A percentile compares a stretch with the other conserved stretches of the same genome.
These are phyloP conservation scores for Hymenoscyphus fraxineus DNA, from an alignment of 2,329 filamentous ascomycete genomes.

Conservation along the genomic window DNA sequence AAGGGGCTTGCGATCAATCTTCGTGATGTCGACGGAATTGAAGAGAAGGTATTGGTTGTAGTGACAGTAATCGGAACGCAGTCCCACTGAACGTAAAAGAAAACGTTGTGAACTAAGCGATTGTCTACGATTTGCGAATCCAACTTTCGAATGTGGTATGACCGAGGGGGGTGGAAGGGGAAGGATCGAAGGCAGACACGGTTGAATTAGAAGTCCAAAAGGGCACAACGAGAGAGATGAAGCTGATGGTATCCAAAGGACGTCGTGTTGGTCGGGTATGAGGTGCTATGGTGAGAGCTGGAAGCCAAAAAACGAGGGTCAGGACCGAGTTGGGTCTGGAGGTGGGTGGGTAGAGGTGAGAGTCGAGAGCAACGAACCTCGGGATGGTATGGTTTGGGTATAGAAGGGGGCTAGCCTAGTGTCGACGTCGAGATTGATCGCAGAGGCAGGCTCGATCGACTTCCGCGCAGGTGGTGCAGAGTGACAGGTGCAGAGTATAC, in stretches of 20 bases:
- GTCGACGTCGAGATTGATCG: neutral
- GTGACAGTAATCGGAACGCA: conserved; percentile 12
- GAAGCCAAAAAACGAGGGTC: neutral
- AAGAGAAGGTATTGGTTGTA: conserved; percentile 5
- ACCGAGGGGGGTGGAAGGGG: neutral
- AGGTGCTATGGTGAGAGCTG: neutral
- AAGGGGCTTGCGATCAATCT: neutral
- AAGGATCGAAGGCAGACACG: neutral
- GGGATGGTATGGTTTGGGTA: neutral
- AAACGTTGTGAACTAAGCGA: neutral
- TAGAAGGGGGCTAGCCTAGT: too few species aligned
- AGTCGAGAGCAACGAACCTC: neutral
- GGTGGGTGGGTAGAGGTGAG: neutral
- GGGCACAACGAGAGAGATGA: neutral
- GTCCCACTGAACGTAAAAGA: conserved; percentile 1
- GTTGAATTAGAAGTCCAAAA: conserved; percentile 1
- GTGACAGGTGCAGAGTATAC: neutral
- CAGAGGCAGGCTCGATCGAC: neutral
- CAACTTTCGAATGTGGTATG: neutral
- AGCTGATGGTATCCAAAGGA: conserved; percentile 5
- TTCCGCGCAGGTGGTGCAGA: neutral
- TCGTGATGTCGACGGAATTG: neutral
- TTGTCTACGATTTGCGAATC: neutral
- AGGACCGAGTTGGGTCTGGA: neutral
- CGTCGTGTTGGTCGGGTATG: neutral